phyloP scores from a whole-genome alignment of 192 early-diverging fungal genomes.

The Backusella parvicylindrica region DNA sequence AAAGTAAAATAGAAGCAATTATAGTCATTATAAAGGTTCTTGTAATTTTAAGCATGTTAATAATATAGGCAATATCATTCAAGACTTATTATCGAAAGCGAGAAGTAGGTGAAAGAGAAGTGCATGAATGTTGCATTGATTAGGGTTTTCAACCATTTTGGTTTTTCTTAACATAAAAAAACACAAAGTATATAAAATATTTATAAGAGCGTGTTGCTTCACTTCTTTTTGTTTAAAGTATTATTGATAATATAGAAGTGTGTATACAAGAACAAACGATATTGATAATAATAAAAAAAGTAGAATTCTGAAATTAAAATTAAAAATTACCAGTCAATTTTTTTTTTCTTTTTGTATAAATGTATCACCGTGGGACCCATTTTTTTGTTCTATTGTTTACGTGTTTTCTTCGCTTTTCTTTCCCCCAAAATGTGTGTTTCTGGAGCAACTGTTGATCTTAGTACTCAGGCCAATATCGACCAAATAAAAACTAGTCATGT shows the following conservation, averaged over 20 bases:
- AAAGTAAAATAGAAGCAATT: neutral
- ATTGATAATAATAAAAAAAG: neutral
- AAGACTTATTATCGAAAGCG: neutral
- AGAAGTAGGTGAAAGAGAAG: neutral
- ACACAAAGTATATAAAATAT: neutral
- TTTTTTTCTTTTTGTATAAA: neutral
- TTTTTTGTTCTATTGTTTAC: slow-evolving; percentile 2
- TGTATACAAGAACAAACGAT: neutral
- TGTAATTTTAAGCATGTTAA: neutral
- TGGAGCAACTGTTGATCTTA: slow-evolving; percentile 58
- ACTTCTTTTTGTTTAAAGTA: neutral
- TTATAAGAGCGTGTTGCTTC: neutral
- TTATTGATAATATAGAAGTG: neutral
- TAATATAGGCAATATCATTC: neutral
- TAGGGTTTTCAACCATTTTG: neutral
- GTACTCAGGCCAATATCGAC: slow-evolving; percentile 77
- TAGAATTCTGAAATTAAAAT: neutral
- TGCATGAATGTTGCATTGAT: neutral
- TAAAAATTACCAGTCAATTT: neutral
- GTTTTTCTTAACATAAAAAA: no score
- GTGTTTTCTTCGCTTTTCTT: neutral
- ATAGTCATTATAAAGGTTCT: neutral
- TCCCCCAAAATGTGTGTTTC: neutral
- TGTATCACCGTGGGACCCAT: neutral
- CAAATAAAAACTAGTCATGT: slow-evolving; percentile 72